These are phyloP conservation scores for Saccharomycopsis sp. DNA, from an alignment of 805 yeast genomes.

Conservation along the genomic window DNA sequence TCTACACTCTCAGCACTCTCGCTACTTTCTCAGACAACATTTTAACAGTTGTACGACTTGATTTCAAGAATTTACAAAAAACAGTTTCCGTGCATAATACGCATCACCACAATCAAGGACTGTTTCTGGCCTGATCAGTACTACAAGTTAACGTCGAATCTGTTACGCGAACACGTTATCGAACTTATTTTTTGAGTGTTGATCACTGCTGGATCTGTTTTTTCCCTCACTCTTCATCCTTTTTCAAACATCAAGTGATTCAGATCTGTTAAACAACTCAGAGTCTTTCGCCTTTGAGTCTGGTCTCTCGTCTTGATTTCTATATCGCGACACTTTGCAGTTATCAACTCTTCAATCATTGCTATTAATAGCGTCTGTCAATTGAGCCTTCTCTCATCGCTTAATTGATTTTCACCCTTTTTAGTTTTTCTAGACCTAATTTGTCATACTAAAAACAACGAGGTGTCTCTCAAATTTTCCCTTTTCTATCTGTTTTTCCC, in stretches of 20 bases:
- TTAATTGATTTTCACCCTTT: constrained; percentile 1
- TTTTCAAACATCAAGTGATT: background rate
- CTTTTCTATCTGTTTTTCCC: background rate
- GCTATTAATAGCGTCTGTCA: constrained; percentile 1
- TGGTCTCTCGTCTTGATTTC: too few species aligned
- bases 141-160: too few species aligned
- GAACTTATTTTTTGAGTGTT: background rate
- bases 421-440: background rate
- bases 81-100: too few species aligned
- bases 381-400: background rate
- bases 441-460: background rate
- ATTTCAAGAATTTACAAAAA: too few species aligned
- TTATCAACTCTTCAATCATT: background rate
- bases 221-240: background rate
- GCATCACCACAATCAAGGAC: too few species aligned
- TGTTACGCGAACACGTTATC: too few species aligned
- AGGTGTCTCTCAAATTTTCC: background rate
- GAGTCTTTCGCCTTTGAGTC: too few species aligned
- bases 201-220: background rate
- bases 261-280: too few species aligned
- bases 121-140: too few species aligned
- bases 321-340: background rate
- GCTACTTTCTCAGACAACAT: too few species aligned
- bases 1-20: too few species aligned
- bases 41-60: too few species aligned